A percentile compares a stretch with the other conserved stretches of the same genome.
Conservation (phyloP, 2,329 filamentous ascomycete genomes). For the Arthrocladium fulminans region DNA sequence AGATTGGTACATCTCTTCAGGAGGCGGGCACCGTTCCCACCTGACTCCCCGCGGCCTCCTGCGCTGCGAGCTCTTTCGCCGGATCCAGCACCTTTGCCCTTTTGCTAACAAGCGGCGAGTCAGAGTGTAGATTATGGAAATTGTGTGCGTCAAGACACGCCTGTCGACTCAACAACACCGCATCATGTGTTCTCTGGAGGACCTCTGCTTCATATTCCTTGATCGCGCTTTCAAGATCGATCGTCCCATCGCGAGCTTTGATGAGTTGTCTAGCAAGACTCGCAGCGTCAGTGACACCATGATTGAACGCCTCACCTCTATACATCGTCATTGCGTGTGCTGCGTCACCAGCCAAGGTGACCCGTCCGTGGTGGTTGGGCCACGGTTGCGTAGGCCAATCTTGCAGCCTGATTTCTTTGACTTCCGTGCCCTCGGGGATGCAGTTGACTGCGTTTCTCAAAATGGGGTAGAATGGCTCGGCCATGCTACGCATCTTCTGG, state of each 20-base stretch:
- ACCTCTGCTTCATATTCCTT: slow-evolving; percentile 28
- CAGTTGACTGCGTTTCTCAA: slow-evolving; percentile 21
- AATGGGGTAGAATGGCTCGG: slow-evolving; percentile 21
- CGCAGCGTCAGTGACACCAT: slow-evolving; percentile 26
- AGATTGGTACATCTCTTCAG: no score
- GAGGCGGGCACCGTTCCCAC: no score
- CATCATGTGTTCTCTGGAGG: slow-evolving; percentile 24
- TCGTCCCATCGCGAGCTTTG: background rate
- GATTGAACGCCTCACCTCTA: slow-evolving; percentile 29
- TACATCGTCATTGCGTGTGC: slow-evolving; percentile 35
- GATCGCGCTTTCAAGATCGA: slow-evolving; percentile 16
- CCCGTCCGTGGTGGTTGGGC: slow-evolving; percentile 25
- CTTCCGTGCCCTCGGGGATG: slow-evolving; percentile 25
- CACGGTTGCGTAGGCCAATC: slow-evolving; percentile 22
- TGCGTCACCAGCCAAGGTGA: slow-evolving; percentile 27
- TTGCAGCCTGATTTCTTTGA: slow-evolving; percentile 25
- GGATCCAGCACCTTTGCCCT: slow-evolving; percentile 12
- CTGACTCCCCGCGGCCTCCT: no score
- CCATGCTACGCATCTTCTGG: slow-evolving; percentile 33
- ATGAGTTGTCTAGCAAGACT: slow-evolving; percentile 14
- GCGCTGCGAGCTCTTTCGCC: background rate
- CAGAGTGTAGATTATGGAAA: slow-evolving; percentile 24
- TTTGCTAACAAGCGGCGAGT: slow-evolving; percentile 26
- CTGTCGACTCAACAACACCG: slow-evolving; percentile 28
- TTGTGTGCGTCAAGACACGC: slow-evolving; percentile 30